Percentiles rank a stretch among this genome's conserved stretches.
Evolutionary conservation across 352 stramenopile genomes (phyloP).

Genomic region (Phytopythium vexans): DNA sequence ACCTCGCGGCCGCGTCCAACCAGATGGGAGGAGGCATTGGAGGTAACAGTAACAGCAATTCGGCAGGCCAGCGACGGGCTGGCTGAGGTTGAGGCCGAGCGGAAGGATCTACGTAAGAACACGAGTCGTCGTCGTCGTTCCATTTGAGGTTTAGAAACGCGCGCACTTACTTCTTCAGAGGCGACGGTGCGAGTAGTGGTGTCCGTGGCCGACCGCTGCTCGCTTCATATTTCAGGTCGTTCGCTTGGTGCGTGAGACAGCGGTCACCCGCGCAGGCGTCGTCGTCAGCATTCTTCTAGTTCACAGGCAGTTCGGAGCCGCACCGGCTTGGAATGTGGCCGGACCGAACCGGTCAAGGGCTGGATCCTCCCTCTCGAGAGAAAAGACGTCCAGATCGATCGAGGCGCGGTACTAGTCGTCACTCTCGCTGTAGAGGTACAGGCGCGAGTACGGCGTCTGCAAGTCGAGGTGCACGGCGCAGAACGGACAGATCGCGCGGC

Average conservation of each 20-base stretch:
- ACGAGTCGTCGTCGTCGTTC: too few relatives aligned
- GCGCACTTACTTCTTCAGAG: constrained; percentile 5
- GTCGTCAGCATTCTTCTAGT: constrained; percentile 7
- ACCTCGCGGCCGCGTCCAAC: background rate
- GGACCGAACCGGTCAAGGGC: too few relatives aligned
- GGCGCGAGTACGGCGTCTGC: constrained; percentile 57
- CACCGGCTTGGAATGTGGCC: too few relatives aligned
- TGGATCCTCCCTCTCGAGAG: too few relatives aligned
- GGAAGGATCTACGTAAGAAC: too few relatives aligned
- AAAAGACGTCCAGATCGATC: too few relatives aligned
- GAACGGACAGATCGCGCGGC: constrained; percentile 75
- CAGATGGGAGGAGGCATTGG: background rate
- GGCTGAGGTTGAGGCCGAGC: background rate
- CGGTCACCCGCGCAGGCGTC: background rate
- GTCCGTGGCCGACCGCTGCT: too few relatives aligned
- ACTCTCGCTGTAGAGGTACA: constrained; percentile 72
- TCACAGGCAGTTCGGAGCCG: background rate
- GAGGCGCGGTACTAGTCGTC: constrained; percentile 10
- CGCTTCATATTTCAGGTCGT: too few relatives aligned
- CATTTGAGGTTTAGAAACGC: background rate
- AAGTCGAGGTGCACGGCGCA: constrained; percentile 71
- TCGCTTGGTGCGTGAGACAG: too few relatives aligned
- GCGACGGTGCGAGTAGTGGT: too few relatives aligned
- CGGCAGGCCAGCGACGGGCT: background rate
- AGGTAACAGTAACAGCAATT: background rate